Evolutionary conservation across 768 basidiomycete genomes (phyloP), one percentile per base, ranked within the genome.

Genomic region (Tephrocybe sp.): DNA sequence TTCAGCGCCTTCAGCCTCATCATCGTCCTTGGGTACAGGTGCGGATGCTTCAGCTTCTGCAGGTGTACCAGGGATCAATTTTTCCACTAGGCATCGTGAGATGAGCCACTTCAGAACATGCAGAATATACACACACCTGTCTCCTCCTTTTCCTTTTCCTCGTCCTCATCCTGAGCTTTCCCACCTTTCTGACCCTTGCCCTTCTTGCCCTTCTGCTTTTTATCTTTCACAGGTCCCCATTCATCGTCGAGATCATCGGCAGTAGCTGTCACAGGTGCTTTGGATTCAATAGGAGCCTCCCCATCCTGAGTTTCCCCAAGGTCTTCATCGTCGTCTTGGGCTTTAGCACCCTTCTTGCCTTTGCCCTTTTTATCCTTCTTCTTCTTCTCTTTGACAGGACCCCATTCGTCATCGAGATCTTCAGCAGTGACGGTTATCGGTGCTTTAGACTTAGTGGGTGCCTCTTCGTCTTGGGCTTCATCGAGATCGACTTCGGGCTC

Each of bases 241-340:
- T 89, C 87, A 60, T 89, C 85, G 16, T 84, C 83, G 55, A 85
- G 72, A 59, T 87, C 85, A 39, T 87, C 86, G 13, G 85, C 83
- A n/a, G 80, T 82, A 39, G 79, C 73, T 49, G 81, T 74, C 14
- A 78, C 64, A 7, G 79, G 69, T 34, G 60, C 66, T 62, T 79
- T 78, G 5, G 69, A 59, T 58, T 67, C 60, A 47, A 63, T 54
- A 10, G 49, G 57, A 43, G 62, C 57, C 20, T 62, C 65, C 6
- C 57, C 65, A 36, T 49, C 68, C 36, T 69, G 72, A 23, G 26
- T 26, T 26, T 26, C 26, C 4, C 26, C 26, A 26, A 26, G 26
- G 26, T 54, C 65, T 16, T 61, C 49, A 54, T 59, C 66, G 17
- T 61, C 62, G 12, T 62, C 55, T 48, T 71, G 62, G 46, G 68